A percentile compares a stretch with the other conserved stretches of the same genome.
These are phyloP conservation scores for Candida qinlingensis DNA, from an alignment of 805 yeast species.

Conservation along the genomic window DNA sequence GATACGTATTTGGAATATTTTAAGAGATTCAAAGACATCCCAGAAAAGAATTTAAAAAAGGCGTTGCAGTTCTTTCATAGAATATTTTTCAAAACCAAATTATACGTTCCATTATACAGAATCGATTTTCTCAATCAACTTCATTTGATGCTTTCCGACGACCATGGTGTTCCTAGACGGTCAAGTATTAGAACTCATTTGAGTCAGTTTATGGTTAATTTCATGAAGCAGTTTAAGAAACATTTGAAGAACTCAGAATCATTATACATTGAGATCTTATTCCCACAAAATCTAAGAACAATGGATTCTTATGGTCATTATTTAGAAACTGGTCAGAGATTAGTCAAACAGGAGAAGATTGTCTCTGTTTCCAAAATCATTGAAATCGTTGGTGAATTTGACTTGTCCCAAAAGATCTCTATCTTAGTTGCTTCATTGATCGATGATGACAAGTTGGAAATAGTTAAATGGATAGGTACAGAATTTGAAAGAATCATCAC, in stretches of 20 bases:
- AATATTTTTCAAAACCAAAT: conserved; percentile 58
- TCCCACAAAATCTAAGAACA: conserved; percentile 32
- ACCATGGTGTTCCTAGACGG: conserved; percentile 41
- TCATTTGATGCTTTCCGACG: conserved; percentile 44
- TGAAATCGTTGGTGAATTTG: conserved; percentile 16
- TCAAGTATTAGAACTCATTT: conserved; percentile 51
- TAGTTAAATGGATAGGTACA: conserved; percentile 39
- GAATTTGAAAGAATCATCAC: conserved; percentile 30
- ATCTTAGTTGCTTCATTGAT: conserved; percentile 45
- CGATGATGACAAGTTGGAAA: conserved; percentile 36
- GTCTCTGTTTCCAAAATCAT: not conserved
- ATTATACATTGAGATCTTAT: conserved; percentile 58
- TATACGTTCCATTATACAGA: conserved; percentile 53
- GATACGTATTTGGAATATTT: conserved; percentile 62
- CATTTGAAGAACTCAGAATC: conserved; percentile 46
- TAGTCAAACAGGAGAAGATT: conserved; percentile 1
- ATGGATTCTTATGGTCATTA: conserved; percentile 44
- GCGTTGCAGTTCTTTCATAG: conserved; percentile 69
- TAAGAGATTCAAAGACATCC: conserved; percentile 54
- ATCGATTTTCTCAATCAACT: conserved; percentile 66
- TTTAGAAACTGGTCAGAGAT: conserved; percentile 53
- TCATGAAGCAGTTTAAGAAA: conserved; percentile 51
- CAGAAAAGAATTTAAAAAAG: conserved; percentile 52
- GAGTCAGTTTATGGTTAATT: conserved; percentile 59
- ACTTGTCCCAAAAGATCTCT: conserved; percentile 43